Percentiles rank a stretch among this genome's conserved stretches.
These are phyloP conservation scores for Wickerhamomyces sp. DNA, from an alignment of 1,139 yeast genomes.

Conservation along the genomic window DNA sequence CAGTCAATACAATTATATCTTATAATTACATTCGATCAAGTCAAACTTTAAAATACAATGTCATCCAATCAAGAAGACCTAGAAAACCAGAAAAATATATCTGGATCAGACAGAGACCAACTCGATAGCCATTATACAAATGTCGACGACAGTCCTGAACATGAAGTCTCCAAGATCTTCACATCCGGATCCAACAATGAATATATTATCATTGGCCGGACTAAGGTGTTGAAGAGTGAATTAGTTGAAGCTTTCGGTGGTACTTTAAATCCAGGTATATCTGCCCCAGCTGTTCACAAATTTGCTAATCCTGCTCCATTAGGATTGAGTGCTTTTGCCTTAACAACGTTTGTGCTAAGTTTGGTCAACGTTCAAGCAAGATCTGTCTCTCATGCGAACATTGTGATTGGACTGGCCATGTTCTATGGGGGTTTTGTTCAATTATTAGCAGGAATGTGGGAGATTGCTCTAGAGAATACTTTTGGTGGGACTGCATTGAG, in stretches of 20 bases:
- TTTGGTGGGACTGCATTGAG: constrained; percentile 71
- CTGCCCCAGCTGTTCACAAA: constrained; percentile 37
- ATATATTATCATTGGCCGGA: constrained; percentile 67
- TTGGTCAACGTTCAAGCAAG: constrained; percentile 46
- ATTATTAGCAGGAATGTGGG: constrained; percentile 59
- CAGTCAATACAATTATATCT: no score
- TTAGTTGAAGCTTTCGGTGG: constrained; percentile 57
- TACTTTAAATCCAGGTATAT: constrained; percentile 52
- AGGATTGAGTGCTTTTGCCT: constrained; percentile 62
- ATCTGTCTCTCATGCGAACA: constrained; percentile 43
- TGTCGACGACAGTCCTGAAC: constrained; percentile 7
- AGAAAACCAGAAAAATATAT: not conserved
- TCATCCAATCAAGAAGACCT: not conserved
- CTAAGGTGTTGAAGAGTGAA: constrained; percentile 57
- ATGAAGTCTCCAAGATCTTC: constrained; percentile 24
- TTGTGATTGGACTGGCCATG: constrained; percentile 69
- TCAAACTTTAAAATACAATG: no score
- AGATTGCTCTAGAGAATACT: constrained; percentile 59
- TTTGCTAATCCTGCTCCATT: constrained; percentile 67
- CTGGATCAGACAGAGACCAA: not conserved
- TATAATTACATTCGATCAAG: no score
- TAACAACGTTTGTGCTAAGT: constrained; percentile 62
- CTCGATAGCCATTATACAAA: not conserved
- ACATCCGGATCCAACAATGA: constrained; percentile 43
- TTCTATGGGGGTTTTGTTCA: constrained; percentile 88